Evolutionary conservation across 2,329 filamentous ascomycete genomes (phyloP).

Genomic region (Didymella arachidicola): DNA sequence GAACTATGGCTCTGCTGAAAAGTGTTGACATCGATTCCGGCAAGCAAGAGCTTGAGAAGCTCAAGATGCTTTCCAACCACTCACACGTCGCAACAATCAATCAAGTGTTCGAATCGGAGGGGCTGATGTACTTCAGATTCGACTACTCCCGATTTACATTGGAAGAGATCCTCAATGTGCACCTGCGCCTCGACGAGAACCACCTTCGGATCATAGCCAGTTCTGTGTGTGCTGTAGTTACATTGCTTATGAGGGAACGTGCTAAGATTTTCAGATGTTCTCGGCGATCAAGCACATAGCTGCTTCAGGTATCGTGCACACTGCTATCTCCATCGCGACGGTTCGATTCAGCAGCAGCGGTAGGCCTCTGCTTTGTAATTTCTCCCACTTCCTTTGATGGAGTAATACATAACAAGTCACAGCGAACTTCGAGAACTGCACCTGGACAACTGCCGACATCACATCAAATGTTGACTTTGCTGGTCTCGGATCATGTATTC

Average conservation of each 20-base stretch:
- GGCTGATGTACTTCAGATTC: conserved; percentile 7
- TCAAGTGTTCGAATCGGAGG: conserved; percentile 9
- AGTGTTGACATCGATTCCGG: conserved; percentile 1
- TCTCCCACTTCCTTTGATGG: not conserved
- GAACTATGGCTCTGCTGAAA: conserved; percentile 2
- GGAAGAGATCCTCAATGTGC: conserved; percentile 20
- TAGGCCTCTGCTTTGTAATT: not conserved
- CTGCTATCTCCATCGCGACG: conserved; percentile 7
- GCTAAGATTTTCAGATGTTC: conserved; percentile 15
- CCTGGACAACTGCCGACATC: conserved; percentile 1
- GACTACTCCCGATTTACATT: conserved; percentile 19
- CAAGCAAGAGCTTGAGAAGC: conserved; percentile 3
- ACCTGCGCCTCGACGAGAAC: conserved; percentile 14
- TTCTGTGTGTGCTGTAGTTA: conserved; percentile 1
- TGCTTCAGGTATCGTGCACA: conserved; percentile 18
- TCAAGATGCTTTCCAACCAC: conserved; percentile 14
- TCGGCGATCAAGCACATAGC: conserved; percentile 17
- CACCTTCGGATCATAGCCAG: conserved; percentile 18
- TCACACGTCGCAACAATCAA: conserved; percentile 10
- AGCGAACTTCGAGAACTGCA: conserved; percentile 17
- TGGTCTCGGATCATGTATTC: conserved; percentile 13
- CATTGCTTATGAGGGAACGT: not conserved
- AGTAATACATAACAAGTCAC: not conserved
- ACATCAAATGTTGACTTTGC: conserved; percentile 17
- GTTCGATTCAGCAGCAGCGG: conserved; percentile 10